Evolutionary conservation across 2,329 filamentous ascomycete species (phyloP).

Genomic region (Lachnellula willkommii): DNA sequence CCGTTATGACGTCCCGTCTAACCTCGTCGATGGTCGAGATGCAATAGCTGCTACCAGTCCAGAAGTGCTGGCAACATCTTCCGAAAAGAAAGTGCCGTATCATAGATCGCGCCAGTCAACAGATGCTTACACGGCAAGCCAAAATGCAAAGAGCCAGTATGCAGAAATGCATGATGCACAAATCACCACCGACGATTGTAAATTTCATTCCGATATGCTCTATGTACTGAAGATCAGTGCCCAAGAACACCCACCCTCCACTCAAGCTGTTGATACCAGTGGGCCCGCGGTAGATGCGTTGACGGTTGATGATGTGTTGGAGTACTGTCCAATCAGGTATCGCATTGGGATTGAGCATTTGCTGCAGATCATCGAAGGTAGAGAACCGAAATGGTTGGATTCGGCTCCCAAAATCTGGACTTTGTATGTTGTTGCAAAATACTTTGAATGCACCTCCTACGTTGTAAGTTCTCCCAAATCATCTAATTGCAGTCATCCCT

Average conservation of each 20-base stretch:
- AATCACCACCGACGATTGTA: background rate
- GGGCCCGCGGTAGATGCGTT: background rate
- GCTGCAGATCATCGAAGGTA: slow-evolving; percentile 52
- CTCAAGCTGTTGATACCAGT: no score
- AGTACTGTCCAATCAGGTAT: slow-evolving; percentile 62
- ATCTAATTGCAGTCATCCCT: background rate
- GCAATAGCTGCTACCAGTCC: slow-evolving; percentile 27
- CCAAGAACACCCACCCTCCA: background rate
- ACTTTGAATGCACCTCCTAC: slow-evolving; percentile 46
- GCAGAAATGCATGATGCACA: background rate
- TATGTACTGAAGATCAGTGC: background rate
- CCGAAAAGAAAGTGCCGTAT: background rate
- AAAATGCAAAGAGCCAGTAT: background rate
- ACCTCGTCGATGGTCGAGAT: slow-evolving; percentile 44
- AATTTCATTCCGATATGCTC: background rate
- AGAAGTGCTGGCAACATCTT: background rate
- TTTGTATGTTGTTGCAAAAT: slow-evolving; percentile 55
- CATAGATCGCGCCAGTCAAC: no score
- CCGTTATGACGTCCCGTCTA: slow-evolving; percentile 35
- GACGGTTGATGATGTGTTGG: slow-evolving; percentile 33
- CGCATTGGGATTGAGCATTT: slow-evolving; percentile 58
- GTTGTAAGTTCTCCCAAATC: slow-evolving; percentile 34
- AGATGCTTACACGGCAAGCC: background rate
- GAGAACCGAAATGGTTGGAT: slow-evolving; percentile 48
- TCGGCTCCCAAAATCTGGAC: slow-evolving; percentile 64